phyloP scores from a whole-genome alignment of 2,329 filamentous ascomycete genomes.

The Aspergillus arachidicola region DNA sequence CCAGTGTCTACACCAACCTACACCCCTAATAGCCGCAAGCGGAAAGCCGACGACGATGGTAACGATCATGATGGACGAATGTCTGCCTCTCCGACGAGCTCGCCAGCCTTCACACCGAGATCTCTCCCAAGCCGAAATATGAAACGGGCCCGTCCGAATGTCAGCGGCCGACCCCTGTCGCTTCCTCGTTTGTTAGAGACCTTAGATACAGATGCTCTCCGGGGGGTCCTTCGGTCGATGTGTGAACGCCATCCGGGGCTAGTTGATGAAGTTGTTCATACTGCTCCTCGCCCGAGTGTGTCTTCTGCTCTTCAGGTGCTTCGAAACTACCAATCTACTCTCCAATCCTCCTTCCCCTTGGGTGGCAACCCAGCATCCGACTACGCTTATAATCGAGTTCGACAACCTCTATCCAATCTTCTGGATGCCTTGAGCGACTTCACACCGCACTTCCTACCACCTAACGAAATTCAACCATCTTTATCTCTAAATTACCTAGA shows the following conservation, averaged over 20 bases:
- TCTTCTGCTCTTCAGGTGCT: constrained; percentile 78
- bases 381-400: constrained; percentile 93
- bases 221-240: constrained; percentile 83
- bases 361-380: constrained; percentile 83
- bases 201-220: constrained; percentile 80
- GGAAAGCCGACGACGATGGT: constrained; percentile 79
- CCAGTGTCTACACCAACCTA: constrained; percentile 43
- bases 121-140: constrained; percentile 68
- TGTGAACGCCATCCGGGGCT: constrained; percentile 88
- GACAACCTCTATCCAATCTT: constrained; percentile 75
- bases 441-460: constrained; percentile 92
- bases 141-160: constrained; percentile 68
- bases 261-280: constrained; percentile 77
- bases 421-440: constrained; percentile 92
- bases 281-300: constrained; percentile 85
- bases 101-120: constrained; percentile 73
- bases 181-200: constrained; percentile 88
- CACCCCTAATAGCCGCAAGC: constrained; percentile 63
- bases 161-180: constrained; percentile 66
- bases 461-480: constrained; percentile 81
- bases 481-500: constrained; percentile 86
- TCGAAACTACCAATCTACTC: constrained; percentile 74
- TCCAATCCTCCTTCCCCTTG: constrained; percentile 80
- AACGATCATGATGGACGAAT: constrained; percentile 75
- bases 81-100: constrained; percentile 83